Evolutionary conservation across 2,329 filamentous ascomycete genomes (phyloP).

Genomic region (Sporothrix euskadiensis): DNA sequence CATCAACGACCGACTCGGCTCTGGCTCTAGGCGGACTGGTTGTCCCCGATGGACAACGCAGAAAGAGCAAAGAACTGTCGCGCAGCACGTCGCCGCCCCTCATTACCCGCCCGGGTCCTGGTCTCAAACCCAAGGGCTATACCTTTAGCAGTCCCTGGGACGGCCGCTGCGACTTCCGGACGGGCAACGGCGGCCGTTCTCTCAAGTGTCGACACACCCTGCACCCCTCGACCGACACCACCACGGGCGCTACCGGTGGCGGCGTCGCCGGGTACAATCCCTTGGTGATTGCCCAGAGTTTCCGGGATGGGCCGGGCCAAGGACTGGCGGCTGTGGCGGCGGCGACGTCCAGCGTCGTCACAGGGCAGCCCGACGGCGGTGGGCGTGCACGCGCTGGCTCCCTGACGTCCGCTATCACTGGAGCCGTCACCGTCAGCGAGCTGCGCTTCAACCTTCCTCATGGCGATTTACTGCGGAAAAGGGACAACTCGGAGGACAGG

Average conservation of each 20-base stretch:
- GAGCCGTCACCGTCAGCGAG: constrained; percentile 66
- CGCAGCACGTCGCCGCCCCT: background rate
- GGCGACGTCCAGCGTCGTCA: constrained; percentile 13
- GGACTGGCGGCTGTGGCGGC: constrained; percentile 32
- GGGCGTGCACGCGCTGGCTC: constrained; percentile 33
- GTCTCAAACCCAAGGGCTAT: constrained; percentile 64
- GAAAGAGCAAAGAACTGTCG: background rate
- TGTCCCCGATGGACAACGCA: constrained; percentile 40
- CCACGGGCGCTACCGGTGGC: constrained; percentile 29
- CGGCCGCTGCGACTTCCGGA: constrained; percentile 80
- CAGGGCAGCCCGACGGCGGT: background rate
- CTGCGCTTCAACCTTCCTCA: constrained; percentile 85
- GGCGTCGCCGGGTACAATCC: constrained; percentile 46
- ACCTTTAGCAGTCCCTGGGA: constrained; percentile 85
- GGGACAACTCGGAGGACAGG: background rate
- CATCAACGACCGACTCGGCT: constrained; percentile 35
- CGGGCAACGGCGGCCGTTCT: constrained; percentile 71
- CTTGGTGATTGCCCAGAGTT: constrained; percentile 43
- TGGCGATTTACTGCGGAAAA: constrained; percentile 46
- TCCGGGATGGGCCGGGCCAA: constrained; percentile 35
- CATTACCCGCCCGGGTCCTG: constrained; percentile 33
- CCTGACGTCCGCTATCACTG: constrained; percentile 39
- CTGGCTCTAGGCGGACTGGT: background rate
- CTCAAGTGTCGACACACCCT: constrained; percentile 75
- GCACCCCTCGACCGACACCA: constrained; percentile 25